phyloP scores from a whole-genome alignment of 768 basidiomycete genomes.

The Chlorophyllum brunneum region DNA sequence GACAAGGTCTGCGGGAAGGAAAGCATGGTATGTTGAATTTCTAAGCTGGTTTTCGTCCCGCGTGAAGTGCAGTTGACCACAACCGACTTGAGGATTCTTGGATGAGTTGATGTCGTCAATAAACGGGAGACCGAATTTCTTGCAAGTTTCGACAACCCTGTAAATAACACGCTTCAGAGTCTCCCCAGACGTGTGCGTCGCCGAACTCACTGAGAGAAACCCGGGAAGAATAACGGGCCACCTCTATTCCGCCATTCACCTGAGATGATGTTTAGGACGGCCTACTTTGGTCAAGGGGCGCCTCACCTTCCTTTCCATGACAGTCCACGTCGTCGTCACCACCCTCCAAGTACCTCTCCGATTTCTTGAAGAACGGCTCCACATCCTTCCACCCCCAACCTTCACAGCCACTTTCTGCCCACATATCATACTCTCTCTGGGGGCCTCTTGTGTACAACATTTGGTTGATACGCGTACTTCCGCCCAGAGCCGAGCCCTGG shows the following conservation, averaged over 20 bases:
- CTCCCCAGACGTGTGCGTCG: constrained; percentile 20
- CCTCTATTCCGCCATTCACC: constrained; percentile 42
- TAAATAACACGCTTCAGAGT: not conserved
- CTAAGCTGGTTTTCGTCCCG: constrained; percentile 42
- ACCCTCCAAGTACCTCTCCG: constrained; percentile 44
- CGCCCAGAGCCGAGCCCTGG: constrained; percentile 22
- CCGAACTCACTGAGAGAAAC: constrained; percentile 39
- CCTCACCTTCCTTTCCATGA: constrained; percentile 30
- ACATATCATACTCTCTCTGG: constrained; percentile 23
- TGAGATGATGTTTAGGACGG: not conserved
- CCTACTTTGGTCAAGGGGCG: not conserved
- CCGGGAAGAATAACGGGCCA: constrained; percentile 62
- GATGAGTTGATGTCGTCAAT: constrained; percentile 60
- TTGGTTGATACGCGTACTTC: constrained; percentile 41
- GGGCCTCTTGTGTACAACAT: constrained; percentile 22
- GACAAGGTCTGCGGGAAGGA: constrained; percentile 62
- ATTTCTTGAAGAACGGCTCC: constrained; percentile 60
- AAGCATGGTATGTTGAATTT: constrained; percentile 62
- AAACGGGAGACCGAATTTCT: constrained; percentile 49
- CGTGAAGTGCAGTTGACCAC: constrained; percentile 1
- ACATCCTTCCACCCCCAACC: constrained; percentile 61
- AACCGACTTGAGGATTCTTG: constrained; percentile 34
- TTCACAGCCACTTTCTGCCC: constrained; percentile 47
- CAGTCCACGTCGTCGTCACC: not conserved
- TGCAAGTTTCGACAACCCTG: constrained; percentile 49